Percentiles rank a stretch among this genome's conserved stretches.
These are phyloP conservation scores for Immersiporthe knoxdaviesiana DNA, from an alignment of 2,329 filamentous ascomycete species.

Conservation along the genomic window DNA sequence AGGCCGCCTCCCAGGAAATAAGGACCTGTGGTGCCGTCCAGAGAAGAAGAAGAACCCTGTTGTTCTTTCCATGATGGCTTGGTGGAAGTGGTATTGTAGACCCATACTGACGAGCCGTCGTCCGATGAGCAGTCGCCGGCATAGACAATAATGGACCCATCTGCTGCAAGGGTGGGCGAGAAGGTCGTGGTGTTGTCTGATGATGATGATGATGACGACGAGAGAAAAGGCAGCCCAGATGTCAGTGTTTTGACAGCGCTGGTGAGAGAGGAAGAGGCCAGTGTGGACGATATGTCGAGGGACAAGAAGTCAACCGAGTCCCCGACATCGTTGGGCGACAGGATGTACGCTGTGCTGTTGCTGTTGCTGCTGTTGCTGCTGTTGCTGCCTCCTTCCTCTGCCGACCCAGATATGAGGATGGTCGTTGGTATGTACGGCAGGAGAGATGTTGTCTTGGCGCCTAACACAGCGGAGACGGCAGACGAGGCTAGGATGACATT, in stretches of 20 bases:
- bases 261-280: conserved; percentile 51
- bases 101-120: conserved; percentile 66
- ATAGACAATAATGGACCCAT: conserved; percentile 74
- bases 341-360: conserved; percentile 31
- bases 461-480: conserved; percentile 16
- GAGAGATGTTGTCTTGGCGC: conserved; percentile 41
- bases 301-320: conserved; percentile 59
- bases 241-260: conserved; percentile 53
- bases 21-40: conserved; percentile 41
- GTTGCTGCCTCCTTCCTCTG: conserved; percentile 43
- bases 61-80: conserved; percentile 50
- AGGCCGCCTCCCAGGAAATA: conserved; percentile 61
- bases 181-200: conserved; percentile 58
- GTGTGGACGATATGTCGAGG: conserved; percentile 64
- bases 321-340: conserved; percentile 34
- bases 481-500: conserved; percentile 23
- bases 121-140: conserved; percentile 70
- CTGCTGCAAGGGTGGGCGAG: conserved; percentile 66
- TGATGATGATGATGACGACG: conserved; percentile 33
- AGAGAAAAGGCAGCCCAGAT: conserved; percentile 65
- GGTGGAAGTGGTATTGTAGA: conserved; percentile 54
- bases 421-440: conserved; percentile 77
- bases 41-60: conserved; percentile 32
- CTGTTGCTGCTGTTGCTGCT: conserved; percentile 35
- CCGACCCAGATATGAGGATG: conserved; percentile 61